Percentiles rank a stretch among this genome's conserved stretches.
phyloP scores from a whole-genome alignment of 2,329 filamentous ascomycete genomes.

The Ophiostoma perfectum region DNA sequence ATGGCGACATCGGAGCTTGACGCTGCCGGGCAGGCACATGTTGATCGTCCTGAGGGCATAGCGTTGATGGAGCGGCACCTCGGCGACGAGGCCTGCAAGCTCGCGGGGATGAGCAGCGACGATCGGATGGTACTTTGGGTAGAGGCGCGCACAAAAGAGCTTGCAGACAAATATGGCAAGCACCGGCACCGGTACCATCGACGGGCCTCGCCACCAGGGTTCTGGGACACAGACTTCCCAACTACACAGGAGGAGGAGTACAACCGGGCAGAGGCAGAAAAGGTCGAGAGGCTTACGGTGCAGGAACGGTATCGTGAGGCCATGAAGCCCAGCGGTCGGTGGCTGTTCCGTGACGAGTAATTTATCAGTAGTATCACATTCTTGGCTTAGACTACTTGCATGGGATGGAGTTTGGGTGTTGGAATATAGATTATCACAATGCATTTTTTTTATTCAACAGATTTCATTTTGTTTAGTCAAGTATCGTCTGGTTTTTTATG shows the following conservation, averaged over 20 bases:
- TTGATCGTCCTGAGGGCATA: constrained; percentile 39
- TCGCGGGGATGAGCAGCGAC: constrained; percentile 59
- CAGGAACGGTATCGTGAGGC: constrained; percentile 75
- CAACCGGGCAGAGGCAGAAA: constrained; percentile 60
- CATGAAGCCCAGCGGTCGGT: constrained; percentile 67
- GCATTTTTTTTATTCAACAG: too few relatives aligned
- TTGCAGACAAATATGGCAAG: constrained; percentile 70
- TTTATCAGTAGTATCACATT: neutral
- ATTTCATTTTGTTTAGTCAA: too few relatives aligned
- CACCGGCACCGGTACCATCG: constrained; percentile 72
- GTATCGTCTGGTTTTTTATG: too few relatives aligned
- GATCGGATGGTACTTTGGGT: constrained; percentile 53
- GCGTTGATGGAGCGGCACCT: constrained; percentile 52
- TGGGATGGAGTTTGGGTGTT: neutral
- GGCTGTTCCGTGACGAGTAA: constrained; percentile 73
- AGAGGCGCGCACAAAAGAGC: constrained; percentile 66
- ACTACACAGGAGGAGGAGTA: constrained; percentile 71
- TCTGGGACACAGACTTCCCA: constrained; percentile 87
- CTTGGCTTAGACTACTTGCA: neutral
- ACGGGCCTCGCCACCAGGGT: constrained; percentile 71
- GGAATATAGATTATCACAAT: too few relatives aligned
- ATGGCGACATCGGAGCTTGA: constrained; percentile 52
- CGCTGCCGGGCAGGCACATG: constrained; percentile 34
- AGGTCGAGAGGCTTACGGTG: constrained; percentile 58
- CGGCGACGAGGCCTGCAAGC: constrained; percentile 53